phyloP scores from a whole-genome alignment of 495 filamentous ascomycete genomes.

The Penicillium soppii region DNA sequence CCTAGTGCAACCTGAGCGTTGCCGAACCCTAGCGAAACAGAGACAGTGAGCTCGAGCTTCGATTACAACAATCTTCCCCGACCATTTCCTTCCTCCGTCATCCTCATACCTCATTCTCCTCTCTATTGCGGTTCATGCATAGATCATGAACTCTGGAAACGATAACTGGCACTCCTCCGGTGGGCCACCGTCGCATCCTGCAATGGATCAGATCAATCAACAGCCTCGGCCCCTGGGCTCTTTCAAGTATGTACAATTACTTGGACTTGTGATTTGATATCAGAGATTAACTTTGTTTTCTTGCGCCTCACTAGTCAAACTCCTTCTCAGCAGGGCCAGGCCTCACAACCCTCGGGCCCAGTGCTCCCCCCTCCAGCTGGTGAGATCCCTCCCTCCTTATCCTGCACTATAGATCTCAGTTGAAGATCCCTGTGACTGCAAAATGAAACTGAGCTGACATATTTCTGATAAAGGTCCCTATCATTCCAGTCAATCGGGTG shows the following conservation, averaged over 20 bases:
- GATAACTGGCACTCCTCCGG: constrained; percentile 49
- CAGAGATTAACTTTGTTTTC: constrained; percentile 14
- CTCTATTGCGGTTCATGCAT: constrained; percentile 20
- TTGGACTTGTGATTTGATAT: not conserved
- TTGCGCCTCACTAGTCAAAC: constrained; percentile 37
- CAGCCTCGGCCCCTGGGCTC: constrained; percentile 46
- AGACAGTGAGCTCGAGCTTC: constrained; percentile 19
- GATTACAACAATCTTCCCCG: constrained; percentile 3
- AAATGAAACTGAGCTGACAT: constrained; percentile 20
- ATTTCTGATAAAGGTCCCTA: constrained; percentile 37
- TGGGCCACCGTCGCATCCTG: constrained; percentile 44
- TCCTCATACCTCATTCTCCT: not conserved
- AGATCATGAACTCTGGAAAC: constrained; percentile 47
- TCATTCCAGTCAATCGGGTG: constrained; percentile 45
- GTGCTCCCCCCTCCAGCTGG: constrained; percentile 50
- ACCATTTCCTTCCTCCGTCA: constrained; percentile 1
- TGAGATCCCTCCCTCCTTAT: constrained; percentile 28
- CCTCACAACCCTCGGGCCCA: constrained; percentile 47
- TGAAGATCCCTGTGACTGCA: not conserved
- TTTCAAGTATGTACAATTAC: constrained; percentile 35
- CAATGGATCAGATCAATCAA: constrained; percentile 48
- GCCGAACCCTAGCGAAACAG: constrained; percentile 7
- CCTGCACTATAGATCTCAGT: not conserved
- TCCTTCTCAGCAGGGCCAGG: constrained; percentile 46
- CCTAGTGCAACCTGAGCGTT: constrained; percentile 19